Base-by-base conservation (phyloP, 2,329 filamentous ascomycete genomes). In the Leptographium wingfieldii region DNA sequence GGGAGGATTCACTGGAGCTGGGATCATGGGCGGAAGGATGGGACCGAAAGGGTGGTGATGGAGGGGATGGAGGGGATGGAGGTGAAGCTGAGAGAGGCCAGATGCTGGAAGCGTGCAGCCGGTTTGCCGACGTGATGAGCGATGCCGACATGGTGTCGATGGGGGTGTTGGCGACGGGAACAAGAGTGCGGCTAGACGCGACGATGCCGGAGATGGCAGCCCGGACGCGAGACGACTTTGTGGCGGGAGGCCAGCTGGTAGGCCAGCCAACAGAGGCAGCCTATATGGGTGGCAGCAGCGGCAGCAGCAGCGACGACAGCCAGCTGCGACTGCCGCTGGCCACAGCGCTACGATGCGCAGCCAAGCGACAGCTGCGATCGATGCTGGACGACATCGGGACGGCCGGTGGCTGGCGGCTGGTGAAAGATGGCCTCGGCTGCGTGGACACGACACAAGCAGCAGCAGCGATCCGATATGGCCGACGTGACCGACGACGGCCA, bases 41-140 rank as follows among this genome's bases (percentile, higher is more conserved):
- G 51, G 59, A 0, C 48, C 58, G 5, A 63, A 3, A 38, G 10
- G 38, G 38, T 16, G 14, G 38, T 3, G 3, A 16, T 14, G 35
- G 35, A 11, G 12, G 35, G 5, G 5, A 5, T 5, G 38, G 14
- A 3, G 16, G 5, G 5, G 5, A 5, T 5, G 38, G 14, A 3
- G 16, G 5, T n/a, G 29, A 11, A 3, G 22, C 22, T 22, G 31
- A 27, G 38, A 69, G 70, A 56, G 63, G 73, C 4, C 65, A 68
- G 12, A 65, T 73, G 16, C 70, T 90, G 1, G 70, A 73, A 27
- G 73, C 74, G 3, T 80, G 84, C 56, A 80, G 81, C 22, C 68
- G 72, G 1, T 81, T 85, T 63, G 73, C 77, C 12, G 81, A 84
- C 10, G 72, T 77, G 1, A 75, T 88, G 71, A 91, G 89, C 68